phyloP scores from a whole-genome alignment of 108 stramenopile species.

The Nannochloropsis salina region DNA sequence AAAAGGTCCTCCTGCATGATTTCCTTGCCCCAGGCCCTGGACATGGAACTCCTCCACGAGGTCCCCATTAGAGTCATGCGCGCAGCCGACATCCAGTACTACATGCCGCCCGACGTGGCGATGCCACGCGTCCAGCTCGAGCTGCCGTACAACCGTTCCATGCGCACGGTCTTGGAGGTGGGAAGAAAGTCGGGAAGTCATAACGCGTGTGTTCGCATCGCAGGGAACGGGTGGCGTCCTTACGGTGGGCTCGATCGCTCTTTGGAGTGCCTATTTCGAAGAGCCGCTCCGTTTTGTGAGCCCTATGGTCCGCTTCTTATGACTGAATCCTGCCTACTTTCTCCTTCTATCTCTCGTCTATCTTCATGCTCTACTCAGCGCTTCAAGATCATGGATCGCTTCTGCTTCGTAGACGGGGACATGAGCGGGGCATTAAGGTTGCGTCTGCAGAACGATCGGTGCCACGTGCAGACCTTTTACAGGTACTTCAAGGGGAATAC shows the following conservation, averaged over 20 bases:
- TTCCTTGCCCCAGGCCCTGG: background rate
- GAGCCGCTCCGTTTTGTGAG: too few species aligned
- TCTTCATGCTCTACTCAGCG: background rate
- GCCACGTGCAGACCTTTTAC: conserved; percentile 6
- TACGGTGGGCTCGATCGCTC: too few species aligned
- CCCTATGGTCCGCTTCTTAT: too few species aligned
- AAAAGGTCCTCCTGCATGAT: too few species aligned
- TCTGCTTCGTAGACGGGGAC: background rate
- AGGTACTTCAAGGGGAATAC: background rate
- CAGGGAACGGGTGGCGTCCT: too few species aligned
- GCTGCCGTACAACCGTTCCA: background rate
- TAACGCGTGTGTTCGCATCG: too few species aligned
- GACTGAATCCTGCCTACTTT: background rate
- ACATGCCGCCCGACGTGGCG: background rate
- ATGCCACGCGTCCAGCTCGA: background rate
- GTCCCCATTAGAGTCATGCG: background rate
- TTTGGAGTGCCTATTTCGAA: too few species aligned
- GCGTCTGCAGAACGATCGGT: background rate
- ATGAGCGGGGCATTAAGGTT: background rate
- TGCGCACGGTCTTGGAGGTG: background rate
- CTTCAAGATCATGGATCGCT: background rate
- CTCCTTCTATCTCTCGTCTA: background rate
- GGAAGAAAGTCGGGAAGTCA: background rate
- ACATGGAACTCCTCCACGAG: background rate
- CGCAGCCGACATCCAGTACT: background rate